Evolutionary conservation across 148 eudicot genomes (phyloP).

Genomic region (Rhododendron ferrugineum): DNA sequence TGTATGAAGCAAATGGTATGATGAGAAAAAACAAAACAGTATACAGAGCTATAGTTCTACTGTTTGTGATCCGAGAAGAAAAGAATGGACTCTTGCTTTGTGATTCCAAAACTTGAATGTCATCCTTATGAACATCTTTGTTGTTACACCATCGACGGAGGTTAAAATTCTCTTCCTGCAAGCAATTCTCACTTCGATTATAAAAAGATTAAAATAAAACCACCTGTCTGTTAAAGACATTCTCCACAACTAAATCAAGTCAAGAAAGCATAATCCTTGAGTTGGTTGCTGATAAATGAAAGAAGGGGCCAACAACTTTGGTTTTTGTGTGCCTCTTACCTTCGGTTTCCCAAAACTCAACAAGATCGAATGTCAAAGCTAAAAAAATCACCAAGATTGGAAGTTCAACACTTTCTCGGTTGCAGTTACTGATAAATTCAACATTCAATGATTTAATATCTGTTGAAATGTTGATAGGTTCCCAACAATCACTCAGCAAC

Average conservation of each 20-base stretch:
- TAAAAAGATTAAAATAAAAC: neutral
- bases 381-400: neutral
- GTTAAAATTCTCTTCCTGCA: slow-evolving; percentile 60
- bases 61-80: slow-evolving; percentile 25
- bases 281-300: neutral
- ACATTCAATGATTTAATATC: neutral
- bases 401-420: neutral
- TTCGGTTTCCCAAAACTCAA: neutral
- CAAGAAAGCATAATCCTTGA: neutral
- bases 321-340: neutral
- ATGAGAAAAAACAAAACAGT: slow-evolving; percentile 51
- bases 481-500: neutral
- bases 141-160: slow-evolving; percentile 35
- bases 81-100: slow-evolving; percentile 25
- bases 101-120: slow-evolving; percentile 20
- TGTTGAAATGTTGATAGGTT: neutral
- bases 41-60: slow-evolving; percentile 52
- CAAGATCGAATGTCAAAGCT: neutral
- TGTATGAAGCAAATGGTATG: slow-evolving; percentile 65
- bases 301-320: neutral
- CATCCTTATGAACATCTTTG: slow-evolving; percentile 23
- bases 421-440: neutral
- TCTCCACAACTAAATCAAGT: neutral
- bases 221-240: neutral
- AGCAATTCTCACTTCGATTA: slow-evolving; percentile 12